These are phyloP conservation scores for Alliaria petiolata DNA, from an alignment of 345 rosid species.

Conservation along the genomic window DNA sequence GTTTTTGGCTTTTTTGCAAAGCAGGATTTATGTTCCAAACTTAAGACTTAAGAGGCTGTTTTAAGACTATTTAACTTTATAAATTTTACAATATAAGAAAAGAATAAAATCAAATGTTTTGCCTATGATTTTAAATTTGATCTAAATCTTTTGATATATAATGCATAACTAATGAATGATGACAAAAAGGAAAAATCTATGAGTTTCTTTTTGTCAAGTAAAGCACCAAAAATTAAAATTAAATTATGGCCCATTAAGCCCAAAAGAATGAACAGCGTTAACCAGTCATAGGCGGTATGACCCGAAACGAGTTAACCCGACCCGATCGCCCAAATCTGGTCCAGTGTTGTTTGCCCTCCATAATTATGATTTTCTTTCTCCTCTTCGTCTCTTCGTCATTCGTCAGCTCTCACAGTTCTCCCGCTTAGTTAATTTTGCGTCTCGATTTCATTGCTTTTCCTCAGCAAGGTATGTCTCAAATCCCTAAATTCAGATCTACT, in stretches of 20 bases:
- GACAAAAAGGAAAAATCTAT: not conserved
- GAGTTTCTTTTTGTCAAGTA: not conserved
- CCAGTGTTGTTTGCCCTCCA: not conserved
- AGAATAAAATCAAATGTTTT: not conserved
- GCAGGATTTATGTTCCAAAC: not conserved
- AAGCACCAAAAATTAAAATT: too few relatives aligned
- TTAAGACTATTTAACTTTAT: conserved; percentile 4
- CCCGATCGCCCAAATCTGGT: not conserved
- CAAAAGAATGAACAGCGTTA: too few relatives aligned
- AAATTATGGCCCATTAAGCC: too few relatives aligned
- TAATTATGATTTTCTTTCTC: not conserved
- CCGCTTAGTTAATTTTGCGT: not conserved
- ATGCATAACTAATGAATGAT: too few relatives aligned
- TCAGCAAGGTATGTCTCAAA: not conserved
- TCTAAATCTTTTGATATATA: too few relatives aligned
- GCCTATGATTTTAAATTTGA: not conserved
- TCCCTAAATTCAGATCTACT: not conserved
- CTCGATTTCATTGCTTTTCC: not conserved
- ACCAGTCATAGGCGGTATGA: too few relatives aligned
- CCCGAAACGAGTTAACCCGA: not conserved
- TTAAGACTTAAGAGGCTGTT: too few relatives aligned
- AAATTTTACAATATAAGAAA: not conserved
- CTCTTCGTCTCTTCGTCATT: not conserved
- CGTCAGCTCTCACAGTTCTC: not conserved
- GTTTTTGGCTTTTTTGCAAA: too few relatives aligned